Base-by-base conservation (phyloP, 352 stramenopile species). In the Globisporangium middletonii region DNA sequence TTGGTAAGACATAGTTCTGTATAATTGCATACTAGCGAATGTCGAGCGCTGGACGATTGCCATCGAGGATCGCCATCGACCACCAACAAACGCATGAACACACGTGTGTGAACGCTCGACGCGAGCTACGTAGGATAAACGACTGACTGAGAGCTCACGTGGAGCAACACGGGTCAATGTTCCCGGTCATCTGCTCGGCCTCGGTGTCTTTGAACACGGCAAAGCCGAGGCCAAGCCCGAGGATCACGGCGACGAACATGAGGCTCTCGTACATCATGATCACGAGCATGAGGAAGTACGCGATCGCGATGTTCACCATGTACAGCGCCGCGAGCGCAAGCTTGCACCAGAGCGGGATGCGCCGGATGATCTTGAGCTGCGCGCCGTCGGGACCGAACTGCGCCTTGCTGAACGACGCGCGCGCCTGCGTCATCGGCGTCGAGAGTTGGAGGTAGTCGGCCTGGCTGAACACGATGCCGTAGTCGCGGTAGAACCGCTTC, bases 211-310 rank as follows among this genome's bases (percentile, higher is more conserved):
- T 94, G 55, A 94, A 94, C 55, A 92, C 60, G 50, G 77, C 72
- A 58, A 94, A 92, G 50, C 82, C 82, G 30, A 85, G 47, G 5
- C 79, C 82, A 18, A 92, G 65, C 1, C 83, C 83, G 9, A 94
- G 45, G 48, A 91, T 79, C 8, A 89, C 79, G 8, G 81, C 81
- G 38, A 90, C 52, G 62, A 94, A 94, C 55, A 94, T 73, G n/a
- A 85, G 61, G 18, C 73, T 83, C 69, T 94, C 83, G 68, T 86
- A 94, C 60, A 82, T 86, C 83, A 94, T 94, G 54, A 90, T 82
- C 46, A 94, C 53, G n/a, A 94, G 68, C 83, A 94, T 94, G 66
- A 89, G 60, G 46, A 81, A 86, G 72, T 94, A 94, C 44, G 77
- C 83, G 60, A 92, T 67, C 54, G 76, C 72, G 60, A 94, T 62